Base-by-base conservation (phyloP, 805 yeast species). In the Candida bentonensis region DNA sequence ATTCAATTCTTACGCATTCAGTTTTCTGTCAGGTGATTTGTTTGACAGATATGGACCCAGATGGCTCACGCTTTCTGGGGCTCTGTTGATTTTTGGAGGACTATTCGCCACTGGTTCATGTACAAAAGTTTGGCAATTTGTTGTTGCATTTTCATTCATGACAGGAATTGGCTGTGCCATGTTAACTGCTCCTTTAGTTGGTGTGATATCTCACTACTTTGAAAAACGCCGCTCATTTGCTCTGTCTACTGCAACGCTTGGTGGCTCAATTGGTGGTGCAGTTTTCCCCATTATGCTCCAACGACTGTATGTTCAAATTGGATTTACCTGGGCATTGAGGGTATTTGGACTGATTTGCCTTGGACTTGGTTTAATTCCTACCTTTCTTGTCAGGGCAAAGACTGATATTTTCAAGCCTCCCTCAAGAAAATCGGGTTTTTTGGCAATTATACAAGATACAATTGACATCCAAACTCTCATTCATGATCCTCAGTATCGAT, bases 121-220 rank as follows among this genome's bases (percentile, higher is more conserved):
- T 53, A 63, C 61, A 1, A 53, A 66, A 3, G 65, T 75, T 4
- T 78, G 72, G 63, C 83, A 80, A 45, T 81, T 80, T 51, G 67
- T 81, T 15, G 56, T 80, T 21, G 66, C 79, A 23, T 76, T 79
- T 53, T 74, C 78, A 2, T 49, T 79, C 2, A 63, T 72, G 21
- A 61, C 70, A 34, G 87, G 85, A 2, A 48, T 72, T 2, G 85
- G 83, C 0, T 68, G 73, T 28, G 82, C 81, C 1, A 61, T 78
- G 28, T 65, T 79, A 26, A 70, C 76, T 62, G 70, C 78, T 5
- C 85, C 86, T 0, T 57, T 76, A 28, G 65, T 80, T 2, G 72
- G 82, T 4, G 76, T 74, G 15, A 68, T 79, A 0, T 74, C 78
- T 22, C 84, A 81, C 47, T 81, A 83, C 79, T 81, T 80, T 56